A percentile compares a stretch with the other conserved stretches of the same genome.
Conservation (phyloP, 2,329 filamentous ascomycete genomes). For the Bisporella sp. region DNA sequence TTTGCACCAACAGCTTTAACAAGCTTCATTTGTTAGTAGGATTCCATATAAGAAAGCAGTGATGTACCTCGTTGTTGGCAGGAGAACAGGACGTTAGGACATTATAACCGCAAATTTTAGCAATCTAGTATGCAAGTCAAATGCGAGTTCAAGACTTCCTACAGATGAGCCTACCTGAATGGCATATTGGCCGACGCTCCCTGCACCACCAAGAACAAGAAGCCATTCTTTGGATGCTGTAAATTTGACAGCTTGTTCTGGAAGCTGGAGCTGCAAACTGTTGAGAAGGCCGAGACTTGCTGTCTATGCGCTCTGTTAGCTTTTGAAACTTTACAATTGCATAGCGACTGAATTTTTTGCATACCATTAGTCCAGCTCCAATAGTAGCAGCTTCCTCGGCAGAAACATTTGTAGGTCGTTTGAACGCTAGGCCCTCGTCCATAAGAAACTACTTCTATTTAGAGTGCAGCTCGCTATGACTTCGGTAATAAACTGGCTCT, state of each 20-base stretch:
- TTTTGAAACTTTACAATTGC: background rate
- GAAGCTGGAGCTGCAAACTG: conserved; percentile 7
- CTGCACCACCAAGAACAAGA: conserved; percentile 27
- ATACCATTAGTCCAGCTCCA: conserved; percentile 26
- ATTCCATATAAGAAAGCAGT: background rate
- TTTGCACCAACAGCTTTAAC: conserved; percentile 20
- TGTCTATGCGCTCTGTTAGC: too few species aligned
- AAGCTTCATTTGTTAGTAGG: conserved; percentile 20
- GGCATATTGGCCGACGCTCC: conserved; percentile 27
- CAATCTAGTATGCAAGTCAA: too few species aligned
- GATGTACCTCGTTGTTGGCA: too few species aligned
- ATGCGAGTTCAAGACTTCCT: too few species aligned
- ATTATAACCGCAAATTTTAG: too few species aligned
- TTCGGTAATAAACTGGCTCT: background rate
- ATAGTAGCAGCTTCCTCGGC: conserved; percentile 25
- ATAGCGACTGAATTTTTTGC: background rate
- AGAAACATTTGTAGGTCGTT: too few species aligned
- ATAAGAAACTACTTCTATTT: too few species aligned
- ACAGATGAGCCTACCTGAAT: conserved; percentile 20
- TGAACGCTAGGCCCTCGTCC: too few species aligned
- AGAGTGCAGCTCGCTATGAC: conserved; percentile 8
- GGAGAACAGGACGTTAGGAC: too few species aligned
- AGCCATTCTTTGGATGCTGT: conserved; percentile 25
- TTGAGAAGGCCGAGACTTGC: conserved; percentile 25
- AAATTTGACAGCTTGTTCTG: conserved; percentile 6